phyloP scores from a whole-genome alignment of 2,329 filamentous ascomycete genomes.

The Clonostachys byssicola region DNA sequence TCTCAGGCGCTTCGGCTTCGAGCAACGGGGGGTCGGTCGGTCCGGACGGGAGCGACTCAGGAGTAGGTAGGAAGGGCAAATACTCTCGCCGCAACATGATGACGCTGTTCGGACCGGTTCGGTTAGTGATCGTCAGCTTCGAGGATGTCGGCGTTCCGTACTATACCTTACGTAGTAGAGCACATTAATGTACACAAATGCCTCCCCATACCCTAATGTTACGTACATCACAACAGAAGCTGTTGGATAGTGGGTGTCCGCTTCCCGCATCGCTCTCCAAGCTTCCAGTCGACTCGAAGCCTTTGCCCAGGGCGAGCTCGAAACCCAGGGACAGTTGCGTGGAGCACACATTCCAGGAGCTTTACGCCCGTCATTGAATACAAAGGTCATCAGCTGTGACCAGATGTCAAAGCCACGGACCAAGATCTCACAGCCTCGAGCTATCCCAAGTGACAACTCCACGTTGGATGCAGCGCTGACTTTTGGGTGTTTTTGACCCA shows the following conservation, averaged over 20 bases:
- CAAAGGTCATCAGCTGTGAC: conserved; percentile 30
- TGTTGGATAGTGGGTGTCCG: conserved; percentile 26
- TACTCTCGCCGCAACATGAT: conserved; percentile 39
- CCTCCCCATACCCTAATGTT: conserved; percentile 30
- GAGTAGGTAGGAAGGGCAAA: conserved; percentile 33
- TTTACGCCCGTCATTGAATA: conserved; percentile 34
- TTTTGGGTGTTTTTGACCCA: conserved; percentile 20
- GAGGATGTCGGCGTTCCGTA: not conserved
- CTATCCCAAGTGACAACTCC: conserved; percentile 13
- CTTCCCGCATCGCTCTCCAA: conserved; percentile 28
- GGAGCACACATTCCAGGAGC: conserved; percentile 29
- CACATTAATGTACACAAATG: conserved; percentile 36
- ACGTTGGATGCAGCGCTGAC: not conserved
- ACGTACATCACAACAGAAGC: conserved; percentile 30
- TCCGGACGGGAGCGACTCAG: conserved; percentile 23
- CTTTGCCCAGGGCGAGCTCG: conserved; percentile 24
- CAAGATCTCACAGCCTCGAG: conserved; percentile 25
- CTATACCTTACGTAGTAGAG: conserved; percentile 35
- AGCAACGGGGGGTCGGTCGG: conserved; percentile 33
- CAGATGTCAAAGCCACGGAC: conserved; percentile 38
- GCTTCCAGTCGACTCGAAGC: conserved; percentile 18
- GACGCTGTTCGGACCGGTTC: conserved; percentile 14
- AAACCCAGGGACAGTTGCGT: conserved; percentile 32
- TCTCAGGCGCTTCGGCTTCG: conserved; percentile 25
- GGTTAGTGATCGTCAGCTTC: not conserved